phyloP scores from a whole-genome alignment of 306 rosid genomes.

The Prosopis cineraria region DNA sequence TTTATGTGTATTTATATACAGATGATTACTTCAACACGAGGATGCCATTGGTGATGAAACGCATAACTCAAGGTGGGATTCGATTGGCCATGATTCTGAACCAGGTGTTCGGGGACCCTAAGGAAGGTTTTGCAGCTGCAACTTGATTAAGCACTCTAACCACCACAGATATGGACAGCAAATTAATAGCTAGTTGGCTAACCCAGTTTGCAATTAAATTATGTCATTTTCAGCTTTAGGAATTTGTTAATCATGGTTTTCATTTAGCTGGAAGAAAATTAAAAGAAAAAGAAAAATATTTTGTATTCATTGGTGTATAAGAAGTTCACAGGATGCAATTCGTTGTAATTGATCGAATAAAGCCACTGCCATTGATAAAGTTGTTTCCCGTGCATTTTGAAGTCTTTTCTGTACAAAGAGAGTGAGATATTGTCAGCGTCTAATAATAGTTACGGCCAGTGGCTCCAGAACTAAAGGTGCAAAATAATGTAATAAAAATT shows the following conservation, averaged over 20 bases:
- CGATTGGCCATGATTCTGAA: slow-evolving; percentile 85
- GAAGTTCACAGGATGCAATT: not conserved
- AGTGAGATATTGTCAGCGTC: no score
- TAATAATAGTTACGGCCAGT: no score
- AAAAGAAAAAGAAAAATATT: not conserved
- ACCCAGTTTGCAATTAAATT: slow-evolving; percentile 16
- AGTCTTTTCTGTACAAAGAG: not conserved
- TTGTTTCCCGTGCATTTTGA: not conserved
- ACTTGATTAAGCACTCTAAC: slow-evolving; percentile 37
- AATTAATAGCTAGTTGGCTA: not conserved
- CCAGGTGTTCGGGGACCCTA: slow-evolving; percentile 52
- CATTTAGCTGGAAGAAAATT: no score
- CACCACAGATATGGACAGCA: not conserved
- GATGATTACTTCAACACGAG: slow-evolving; percentile 84
- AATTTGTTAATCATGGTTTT: not conserved
- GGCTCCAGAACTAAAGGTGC: no score
- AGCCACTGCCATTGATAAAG: not conserved
- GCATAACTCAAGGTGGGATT: slow-evolving; percentile 90
- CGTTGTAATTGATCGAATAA: not conserved
- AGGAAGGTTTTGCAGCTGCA: slow-evolving; percentile 54
- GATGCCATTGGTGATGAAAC: slow-evolving; percentile 78
- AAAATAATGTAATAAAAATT: no score
- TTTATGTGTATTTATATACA: slow-evolving; percentile 13
- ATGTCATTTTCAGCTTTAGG: not conserved
- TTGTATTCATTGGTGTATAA: not conserved